A percentile compares a stretch with the other conserved stretches of the same genome.
Evolutionary conservation across 2,329 filamentous ascomycete species (phyloP).

Genomic region (Ceratocystis cacaofunesta): DNA sequence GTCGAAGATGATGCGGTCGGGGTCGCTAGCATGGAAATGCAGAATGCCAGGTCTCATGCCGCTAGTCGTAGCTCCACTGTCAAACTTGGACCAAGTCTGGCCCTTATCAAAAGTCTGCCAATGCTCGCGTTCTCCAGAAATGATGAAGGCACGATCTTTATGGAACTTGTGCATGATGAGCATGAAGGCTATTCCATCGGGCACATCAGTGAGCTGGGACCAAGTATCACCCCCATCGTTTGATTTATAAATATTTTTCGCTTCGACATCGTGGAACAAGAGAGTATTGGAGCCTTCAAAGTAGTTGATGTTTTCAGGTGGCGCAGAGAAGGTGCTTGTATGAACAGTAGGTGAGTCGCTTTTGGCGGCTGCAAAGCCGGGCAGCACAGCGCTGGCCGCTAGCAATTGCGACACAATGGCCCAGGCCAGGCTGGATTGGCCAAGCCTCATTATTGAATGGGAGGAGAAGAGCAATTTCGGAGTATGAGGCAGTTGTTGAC

Average conservation of each 20-base stretch:
- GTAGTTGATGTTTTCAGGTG: slow-evolving; percentile 62
- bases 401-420: slow-evolving; percentile 13
- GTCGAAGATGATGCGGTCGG: slow-evolving; percentile 74
- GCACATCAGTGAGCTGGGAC: slow-evolving; percentile 49
- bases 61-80: slow-evolving; percentile 43
- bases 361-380: slow-evolving; percentile 30
- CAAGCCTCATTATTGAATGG: slow-evolving; percentile 11
- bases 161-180: slow-evolving; percentile 70
- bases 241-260: slow-evolving; percentile 59
- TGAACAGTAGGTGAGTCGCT: slow-evolving; percentile 49
- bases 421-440: slow-evolving; percentile 12
- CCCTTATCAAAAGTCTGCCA: slow-evolving; percentile 76
- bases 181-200: slow-evolving; percentile 44
- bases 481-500: background rate
- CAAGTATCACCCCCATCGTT: slow-evolving; percentile 67
- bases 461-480: background rate
- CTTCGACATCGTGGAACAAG: slow-evolving; percentile 53
- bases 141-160: slow-evolving; percentile 60
- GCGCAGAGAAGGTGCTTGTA: slow-evolving; percentile 48
- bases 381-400: slow-evolving; percentile 6
- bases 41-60: slow-evolving; percentile 38
- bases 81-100: slow-evolving; percentile 64
- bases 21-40: slow-evolving; percentile 69
- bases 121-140: slow-evolving; percentile 55
- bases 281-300: slow-evolving; percentile 80